These are phyloP conservation scores for Ceratorhiza oryzae-sativae DNA, from an alignment of 1,284 basidiomycete species.

Conservation along the genomic window DNA sequence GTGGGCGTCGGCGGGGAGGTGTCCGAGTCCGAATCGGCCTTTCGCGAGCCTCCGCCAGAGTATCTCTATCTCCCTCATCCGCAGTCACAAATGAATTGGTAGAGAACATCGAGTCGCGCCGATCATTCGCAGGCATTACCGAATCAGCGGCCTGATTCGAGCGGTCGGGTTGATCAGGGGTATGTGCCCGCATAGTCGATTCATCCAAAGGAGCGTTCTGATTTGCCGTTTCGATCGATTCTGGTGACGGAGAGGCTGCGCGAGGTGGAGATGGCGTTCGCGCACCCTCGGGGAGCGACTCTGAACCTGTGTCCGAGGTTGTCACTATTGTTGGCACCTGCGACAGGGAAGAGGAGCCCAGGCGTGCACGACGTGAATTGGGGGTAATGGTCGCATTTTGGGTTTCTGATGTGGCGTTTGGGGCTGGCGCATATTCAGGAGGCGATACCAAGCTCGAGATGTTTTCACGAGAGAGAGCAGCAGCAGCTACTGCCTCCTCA, in stretches of 20 bases:
- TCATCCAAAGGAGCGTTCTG: background rate
- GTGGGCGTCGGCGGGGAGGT: conserved; percentile 24
- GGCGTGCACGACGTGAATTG: background rate
- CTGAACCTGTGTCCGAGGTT: background rate
- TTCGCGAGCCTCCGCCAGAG: too few species aligned
- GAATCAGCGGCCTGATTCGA: background rate
- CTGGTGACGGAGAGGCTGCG: background rate
- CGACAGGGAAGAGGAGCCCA: background rate
- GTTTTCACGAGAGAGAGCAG: conserved; percentile 46
- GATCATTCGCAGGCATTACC: conserved; percentile 6
- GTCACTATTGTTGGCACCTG: background rate
- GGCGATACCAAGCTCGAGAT: background rate
- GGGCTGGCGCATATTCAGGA: conserved; percentile 3
- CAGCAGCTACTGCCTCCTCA: conserved; percentile 56
- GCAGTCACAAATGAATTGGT: conserved; percentile 37
- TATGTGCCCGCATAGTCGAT: background rate
- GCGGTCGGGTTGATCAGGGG: background rate
- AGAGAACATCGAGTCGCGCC: conserved; percentile 9
- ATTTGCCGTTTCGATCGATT: background rate
- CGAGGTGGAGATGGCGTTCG: background rate
- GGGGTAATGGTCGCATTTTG: background rate
- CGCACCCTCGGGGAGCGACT: background rate
- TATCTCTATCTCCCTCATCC: background rate
- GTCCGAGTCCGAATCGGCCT: background rate
- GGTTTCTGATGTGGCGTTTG: conserved; percentile 22